Conservation (phyloP, 371 early-diverging fungal species). For the Apophysomyces ossiformis region DNA sequence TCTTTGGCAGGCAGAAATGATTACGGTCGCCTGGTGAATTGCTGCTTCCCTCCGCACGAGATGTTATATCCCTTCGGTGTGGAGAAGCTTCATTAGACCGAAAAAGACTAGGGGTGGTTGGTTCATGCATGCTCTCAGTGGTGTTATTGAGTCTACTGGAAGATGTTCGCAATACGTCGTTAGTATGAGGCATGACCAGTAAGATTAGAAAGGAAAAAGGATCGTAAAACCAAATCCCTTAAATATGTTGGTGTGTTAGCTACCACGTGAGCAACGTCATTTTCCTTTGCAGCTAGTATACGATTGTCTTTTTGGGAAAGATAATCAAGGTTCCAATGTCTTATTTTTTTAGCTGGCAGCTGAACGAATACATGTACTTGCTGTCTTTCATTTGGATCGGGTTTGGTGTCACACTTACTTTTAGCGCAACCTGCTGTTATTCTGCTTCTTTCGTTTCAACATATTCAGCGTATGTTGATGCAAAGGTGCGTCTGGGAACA, state of each 20-base stretch:
- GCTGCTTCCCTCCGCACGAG: neutral
- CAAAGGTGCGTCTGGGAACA: no score
- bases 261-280: conserved; percentile 5
- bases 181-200: neutral
- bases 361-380: no score
- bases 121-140: neutral
- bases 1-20: neutral
- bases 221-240: neutral
- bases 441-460: no score
- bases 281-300: neutral
- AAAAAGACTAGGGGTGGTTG: no score
- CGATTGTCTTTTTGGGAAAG: no score
- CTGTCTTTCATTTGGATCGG: no score
- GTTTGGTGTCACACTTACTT: no score
- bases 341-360: no score
- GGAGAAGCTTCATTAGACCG: neutral
- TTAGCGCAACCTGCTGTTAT: no score
- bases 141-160: neutral
- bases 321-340: no score
- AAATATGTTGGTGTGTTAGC: no score
- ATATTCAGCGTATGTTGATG: no score
- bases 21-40: neutral
- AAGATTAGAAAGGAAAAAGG: neutral
- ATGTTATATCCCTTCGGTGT: neutral
- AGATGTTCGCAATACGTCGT: neutral